Evolutionary conservation across 805 yeast species (phyloP).

Genomic region (Pichia deserticola): DNA sequence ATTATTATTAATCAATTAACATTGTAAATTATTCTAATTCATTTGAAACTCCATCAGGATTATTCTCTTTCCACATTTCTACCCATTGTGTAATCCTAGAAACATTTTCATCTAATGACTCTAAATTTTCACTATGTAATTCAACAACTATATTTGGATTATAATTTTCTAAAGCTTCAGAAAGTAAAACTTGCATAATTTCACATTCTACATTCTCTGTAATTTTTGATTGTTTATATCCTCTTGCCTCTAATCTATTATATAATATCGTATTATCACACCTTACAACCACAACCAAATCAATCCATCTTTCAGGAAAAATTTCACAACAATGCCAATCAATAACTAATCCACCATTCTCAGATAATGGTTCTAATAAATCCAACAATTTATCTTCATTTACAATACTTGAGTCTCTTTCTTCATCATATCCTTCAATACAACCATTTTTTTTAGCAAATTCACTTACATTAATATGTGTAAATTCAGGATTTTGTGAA

Average conservation of each 20-base stretch:
- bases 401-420: constrained; percentile 76
- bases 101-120: constrained; percentile 77
- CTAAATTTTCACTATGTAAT: constrained; percentile 61
- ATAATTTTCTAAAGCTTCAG: constrained; percentile 82
- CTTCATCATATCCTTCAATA: constrained; percentile 80
- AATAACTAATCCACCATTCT: constrained; percentile 78
- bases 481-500: constrained; percentile 41
- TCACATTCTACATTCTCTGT: constrained; percentile 94
- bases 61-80: constrained; percentile 62
- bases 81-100: constrained; percentile 71
- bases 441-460: constrained; percentile 72
- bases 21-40: constrained; percentile 23
- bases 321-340: constrained; percentile 99
- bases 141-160: constrained; percentile 77
- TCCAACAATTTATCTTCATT: constrained; percentile 89
- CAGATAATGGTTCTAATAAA: constrained; percentile 66
- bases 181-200: constrained; percentile 85
- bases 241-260: constrained; percentile 70
- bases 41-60: constrained; percentile 54
- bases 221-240: constrained; percentile 73
- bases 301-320: constrained; percentile 89
- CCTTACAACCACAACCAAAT: constrained; percentile 81
- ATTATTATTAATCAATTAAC: no score
- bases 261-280: constrained; percentile 65
- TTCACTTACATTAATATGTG: constrained; percentile 63